Evolutionary conservation across 1,139 yeast genomes (phyloP).

Genomic region (Hansenula lynferdii): DNA sequence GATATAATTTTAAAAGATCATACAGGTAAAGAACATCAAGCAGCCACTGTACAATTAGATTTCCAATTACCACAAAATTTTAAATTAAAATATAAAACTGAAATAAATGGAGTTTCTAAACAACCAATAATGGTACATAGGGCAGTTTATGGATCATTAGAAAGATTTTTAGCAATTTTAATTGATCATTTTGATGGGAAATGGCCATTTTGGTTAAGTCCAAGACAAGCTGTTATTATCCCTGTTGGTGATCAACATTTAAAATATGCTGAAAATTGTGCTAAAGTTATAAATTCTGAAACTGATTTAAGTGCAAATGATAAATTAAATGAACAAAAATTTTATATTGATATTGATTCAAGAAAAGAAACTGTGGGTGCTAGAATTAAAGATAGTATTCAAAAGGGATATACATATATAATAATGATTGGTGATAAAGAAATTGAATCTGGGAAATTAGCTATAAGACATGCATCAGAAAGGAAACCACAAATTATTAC

Average conservation of each 20-base stretch:
- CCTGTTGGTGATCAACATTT: conserved; percentile 70
- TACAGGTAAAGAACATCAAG: conserved; percentile 80
- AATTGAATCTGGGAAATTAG: conserved; percentile 51
- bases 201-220: conserved; percentile 99
- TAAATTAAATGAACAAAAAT: conserved; percentile 56
- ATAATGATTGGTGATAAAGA: conserved; percentile 88
- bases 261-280: conserved; percentile 41
- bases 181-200: conserved; percentile 89
- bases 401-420: conserved; percentile 74
- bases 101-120: conserved; percentile 41
- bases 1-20: conserved; percentile 86
- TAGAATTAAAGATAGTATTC: conserved; percentile 73
- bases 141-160: conserved; percentile 93
- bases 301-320: conserved; percentile 26
- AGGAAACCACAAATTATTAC: conserved; percentile 42
- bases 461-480: conserved; percentile 61
- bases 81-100: conserved; percentile 59
- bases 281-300: conserved; percentile 23
- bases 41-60: conserved; percentile 94
- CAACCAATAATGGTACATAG: conserved; percentile 92
- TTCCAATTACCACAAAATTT: conserved; percentile 91
- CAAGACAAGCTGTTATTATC: conserved; percentile 85
- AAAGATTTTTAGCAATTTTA: conserved; percentile 85
- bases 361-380: conserved; percentile 77
- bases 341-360: conserved; percentile 70